Evolutionary conservation across 2,329 filamentous ascomycete genomes (phyloP).

Genomic region (Cercospora canescens): DNA sequence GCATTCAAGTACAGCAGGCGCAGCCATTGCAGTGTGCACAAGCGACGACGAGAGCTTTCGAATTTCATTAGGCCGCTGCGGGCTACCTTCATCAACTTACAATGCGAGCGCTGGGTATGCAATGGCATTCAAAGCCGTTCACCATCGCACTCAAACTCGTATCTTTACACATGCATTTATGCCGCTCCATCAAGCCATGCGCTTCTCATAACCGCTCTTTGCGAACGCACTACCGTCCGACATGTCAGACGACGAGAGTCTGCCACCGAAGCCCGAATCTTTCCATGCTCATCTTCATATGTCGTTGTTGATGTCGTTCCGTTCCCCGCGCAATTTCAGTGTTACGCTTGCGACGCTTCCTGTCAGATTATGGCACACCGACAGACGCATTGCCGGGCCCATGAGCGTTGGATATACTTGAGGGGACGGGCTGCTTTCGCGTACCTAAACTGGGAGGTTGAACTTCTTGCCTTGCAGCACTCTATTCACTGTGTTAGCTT

Average conservation of each 20-base stretch:
- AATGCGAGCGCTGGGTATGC: background rate
- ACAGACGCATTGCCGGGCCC: background rate
- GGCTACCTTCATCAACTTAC: background rate
- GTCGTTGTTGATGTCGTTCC: background rate
- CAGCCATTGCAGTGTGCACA: background rate
- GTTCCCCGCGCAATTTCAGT: background rate
- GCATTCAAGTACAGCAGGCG: background rate
- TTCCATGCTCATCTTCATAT: background rate
- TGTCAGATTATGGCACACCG: background rate
- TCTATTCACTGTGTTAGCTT: slow-evolving; percentile 34
- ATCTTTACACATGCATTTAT: background rate
- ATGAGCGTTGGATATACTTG: background rate
- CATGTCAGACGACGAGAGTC: background rate
- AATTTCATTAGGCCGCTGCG: background rate
- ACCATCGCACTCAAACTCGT: background rate
- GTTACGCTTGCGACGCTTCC: too few relatives aligned
- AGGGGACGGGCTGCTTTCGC: background rate
- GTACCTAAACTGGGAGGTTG: slow-evolving; percentile 52
- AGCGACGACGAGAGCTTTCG: background rate
- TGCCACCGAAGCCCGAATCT: background rate
- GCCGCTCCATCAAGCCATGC: background rate
- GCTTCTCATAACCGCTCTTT: background rate
- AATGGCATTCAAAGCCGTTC: background rate
- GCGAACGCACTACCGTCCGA: background rate
- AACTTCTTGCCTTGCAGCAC: slow-evolving; percentile 57